Evolutionary conservation across 2,329 filamentous ascomycete species (phyloP), one percentile per base, ranked within the genome.

Genomic region (Colletotrichum lupini): DNA sequence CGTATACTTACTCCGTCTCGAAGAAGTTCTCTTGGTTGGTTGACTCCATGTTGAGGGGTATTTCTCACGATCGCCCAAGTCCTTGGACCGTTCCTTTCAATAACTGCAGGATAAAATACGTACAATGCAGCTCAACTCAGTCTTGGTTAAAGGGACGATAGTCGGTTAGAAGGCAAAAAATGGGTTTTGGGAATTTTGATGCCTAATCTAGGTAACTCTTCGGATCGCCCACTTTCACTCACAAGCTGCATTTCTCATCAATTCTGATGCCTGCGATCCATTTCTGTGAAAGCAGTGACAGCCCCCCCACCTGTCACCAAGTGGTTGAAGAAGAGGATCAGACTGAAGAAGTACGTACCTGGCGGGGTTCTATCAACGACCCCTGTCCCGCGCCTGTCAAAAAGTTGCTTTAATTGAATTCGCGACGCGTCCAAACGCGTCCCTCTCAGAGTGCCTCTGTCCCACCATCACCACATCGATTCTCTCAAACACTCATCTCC

Each of bases 1-100:
- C 7, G 37, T 63, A 26, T 28, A 82, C 92, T 83, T 85, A 97
- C 94, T 95, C 93, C 35, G 95, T 97, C 83, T 98, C 94, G 80
- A 98, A 98, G 86, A 97, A 98, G 80, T 97, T 91, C 35, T 93
- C 92, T 64, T 92, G 89, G 79, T 97, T 90, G 63, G 90, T 88
- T 32, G 93, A 93, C 75, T 91, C 89, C 82, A 93, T 93, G 86
- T 90, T 92, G 74, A 73, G 70, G 75, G 72, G 32, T 70, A 42
- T 68, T n/a, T 62, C 22, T 49, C 19, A 49, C 42, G 16, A n/a
- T n/a, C 8, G 42, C 8, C 42, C n/a, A n/a, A 22, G 16, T 26
- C 53, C 30, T 68, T n/a, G 26, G 35, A 35, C n/a, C n/a, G 19
- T 32, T 8, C 7, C 14, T 53, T 14, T 22, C 7, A 28, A 63